Evolutionary conservation across 257 asterid genomes (phyloP).

Genomic region (Linaria vulgaris): DNA sequence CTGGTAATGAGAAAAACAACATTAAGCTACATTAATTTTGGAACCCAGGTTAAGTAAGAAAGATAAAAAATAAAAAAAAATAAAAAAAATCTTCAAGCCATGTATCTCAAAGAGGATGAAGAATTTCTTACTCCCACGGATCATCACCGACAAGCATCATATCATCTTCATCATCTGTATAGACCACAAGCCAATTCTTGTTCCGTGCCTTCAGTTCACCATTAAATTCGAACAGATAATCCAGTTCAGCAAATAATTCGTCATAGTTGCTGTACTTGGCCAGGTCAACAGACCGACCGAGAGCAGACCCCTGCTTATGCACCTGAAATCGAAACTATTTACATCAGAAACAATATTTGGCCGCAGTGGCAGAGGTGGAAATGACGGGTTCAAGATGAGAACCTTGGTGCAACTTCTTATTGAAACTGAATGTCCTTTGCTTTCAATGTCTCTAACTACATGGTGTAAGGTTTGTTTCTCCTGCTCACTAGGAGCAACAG

Average conservation of each 20-base stretch:
- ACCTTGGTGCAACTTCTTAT: constrained; percentile 98
- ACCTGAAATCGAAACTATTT: constrained; percentile 50
- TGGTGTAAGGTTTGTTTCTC: constrained; percentile 52
- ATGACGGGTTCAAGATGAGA: constrained; percentile 1
- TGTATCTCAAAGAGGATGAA: not conserved
- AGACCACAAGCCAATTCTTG: constrained; percentile 89
- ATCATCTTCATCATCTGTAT: constrained; percentile 95
- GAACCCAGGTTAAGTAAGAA: constrained; percentile 7
- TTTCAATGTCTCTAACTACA: constrained; percentile 51
- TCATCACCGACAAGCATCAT: constrained; percentile 99
- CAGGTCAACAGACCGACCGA: constrained; percentile 97
- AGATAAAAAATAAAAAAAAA: not conserved
- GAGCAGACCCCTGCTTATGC: constrained; percentile 92
- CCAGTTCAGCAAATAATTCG: constrained; percentile 73
- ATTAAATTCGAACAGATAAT: constrained; percentile 71
- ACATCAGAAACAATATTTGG: not conserved
- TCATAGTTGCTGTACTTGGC: constrained; percentile 71
- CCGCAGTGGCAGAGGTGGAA: not conserved
- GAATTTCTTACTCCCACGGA: constrained; percentile 88
- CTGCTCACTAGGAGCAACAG: constrained; percentile 43
- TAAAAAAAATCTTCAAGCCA: not conserved
- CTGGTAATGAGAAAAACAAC: constrained; percentile 40
- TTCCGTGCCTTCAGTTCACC: constrained; percentile 71
- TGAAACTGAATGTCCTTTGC: constrained; percentile 57
- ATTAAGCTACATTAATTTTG: not conserved